Percentiles rank a stretch among this genome's conserved stretches.
These are phyloP conservation scores for Clavaria fumosa DNA, from an alignment of 768 basidiomycete species.

Conservation along the genomic window DNA sequence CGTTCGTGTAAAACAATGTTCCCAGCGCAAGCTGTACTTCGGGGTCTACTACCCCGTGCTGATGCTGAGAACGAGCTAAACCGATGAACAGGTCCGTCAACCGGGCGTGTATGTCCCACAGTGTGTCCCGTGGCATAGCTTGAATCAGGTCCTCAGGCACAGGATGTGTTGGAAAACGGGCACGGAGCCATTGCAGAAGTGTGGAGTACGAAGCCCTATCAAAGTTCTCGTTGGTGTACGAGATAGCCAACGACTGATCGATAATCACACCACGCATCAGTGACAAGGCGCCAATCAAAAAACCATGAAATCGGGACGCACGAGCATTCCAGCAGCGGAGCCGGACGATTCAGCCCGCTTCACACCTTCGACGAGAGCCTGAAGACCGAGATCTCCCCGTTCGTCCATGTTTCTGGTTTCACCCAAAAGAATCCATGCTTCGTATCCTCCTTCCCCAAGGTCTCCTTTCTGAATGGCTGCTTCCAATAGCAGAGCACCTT, in stretches of 20 bases:
- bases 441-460: slow-evolving; percentile 66
- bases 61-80: slow-evolving; percentile 73
- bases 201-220: slow-evolving; percentile 77
- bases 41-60: slow-evolving; percentile 55
- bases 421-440: slow-evolving; percentile 86
- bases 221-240: slow-evolving; percentile 87
- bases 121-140: slow-evolving; percentile 36
- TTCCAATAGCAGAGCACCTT: slow-evolving; percentile 77
- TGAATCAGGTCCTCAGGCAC: slow-evolving; percentile 41
- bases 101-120: slow-evolving; percentile 72
- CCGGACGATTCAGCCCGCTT: slow-evolving; percentile 47
- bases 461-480: slow-evolving; percentile 79
- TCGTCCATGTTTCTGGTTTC: slow-evolving; percentile 86
- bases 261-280: slow-evolving; percentile 6
- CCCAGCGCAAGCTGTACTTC: slow-evolving; percentile 92
- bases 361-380: slow-evolving; percentile 62
- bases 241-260: slow-evolving; percentile 78
- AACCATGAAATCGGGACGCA: slow-evolving; percentile 22
- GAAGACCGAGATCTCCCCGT: slow-evolving; percentile 69
- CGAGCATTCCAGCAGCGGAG: slow-evolving; percentile 56
- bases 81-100: slow-evolving; percentile 74
- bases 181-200: slow-evolving; percentile 72
- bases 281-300: not conserved
- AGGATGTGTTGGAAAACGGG: slow-evolving; percentile 41
- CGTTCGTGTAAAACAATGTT: slow-evolving; percentile 80